Conservation (phyloP, 2,329 filamentous ascomycete genomes). For the Fusarium ramigenum region DNA sequence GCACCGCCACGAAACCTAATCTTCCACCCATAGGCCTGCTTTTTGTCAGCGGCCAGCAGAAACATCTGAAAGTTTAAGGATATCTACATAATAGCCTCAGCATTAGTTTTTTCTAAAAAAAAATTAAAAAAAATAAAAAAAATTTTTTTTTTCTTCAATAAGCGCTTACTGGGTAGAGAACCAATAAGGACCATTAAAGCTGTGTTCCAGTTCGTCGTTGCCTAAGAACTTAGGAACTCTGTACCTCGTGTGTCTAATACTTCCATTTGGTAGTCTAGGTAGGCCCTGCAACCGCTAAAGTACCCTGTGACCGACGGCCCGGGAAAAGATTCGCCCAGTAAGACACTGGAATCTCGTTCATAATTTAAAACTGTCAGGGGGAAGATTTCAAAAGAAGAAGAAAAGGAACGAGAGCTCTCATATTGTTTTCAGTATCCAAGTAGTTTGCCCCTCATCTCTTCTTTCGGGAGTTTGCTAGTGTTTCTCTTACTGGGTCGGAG, state of each 20-base stretch:
- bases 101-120: neutral
- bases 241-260: neutral
- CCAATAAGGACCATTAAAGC: neutral
- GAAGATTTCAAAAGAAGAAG: no score
- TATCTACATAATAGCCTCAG: neutral
- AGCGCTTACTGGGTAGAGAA: neutral
- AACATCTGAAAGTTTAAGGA: neutral
- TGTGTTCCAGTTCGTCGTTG: neutral
- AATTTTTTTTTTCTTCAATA: neutral
- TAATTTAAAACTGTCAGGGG: neutral
- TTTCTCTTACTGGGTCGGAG: neutral
- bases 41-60: conserved; percentile 34
- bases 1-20: conserved; percentile 33
- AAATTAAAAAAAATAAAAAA: no score
- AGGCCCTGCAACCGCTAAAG: neutral
- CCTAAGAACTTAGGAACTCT: neutral
- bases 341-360: neutral
- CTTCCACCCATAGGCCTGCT: conserved; percentile 32
- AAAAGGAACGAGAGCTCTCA: neutral
- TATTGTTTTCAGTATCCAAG: neutral
- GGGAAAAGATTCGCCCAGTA: neutral
- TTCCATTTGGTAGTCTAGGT: neutral
- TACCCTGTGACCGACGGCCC: neutral
- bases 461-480: no score
- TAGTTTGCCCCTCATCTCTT: neutral